Percentiles rank a stretch among this genome's conserved stretches.
These are phyloP conservation scores for Blastobotrys muscicola DNA, from an alignment of 805 yeast species.

Conservation along the genomic window DNA sequence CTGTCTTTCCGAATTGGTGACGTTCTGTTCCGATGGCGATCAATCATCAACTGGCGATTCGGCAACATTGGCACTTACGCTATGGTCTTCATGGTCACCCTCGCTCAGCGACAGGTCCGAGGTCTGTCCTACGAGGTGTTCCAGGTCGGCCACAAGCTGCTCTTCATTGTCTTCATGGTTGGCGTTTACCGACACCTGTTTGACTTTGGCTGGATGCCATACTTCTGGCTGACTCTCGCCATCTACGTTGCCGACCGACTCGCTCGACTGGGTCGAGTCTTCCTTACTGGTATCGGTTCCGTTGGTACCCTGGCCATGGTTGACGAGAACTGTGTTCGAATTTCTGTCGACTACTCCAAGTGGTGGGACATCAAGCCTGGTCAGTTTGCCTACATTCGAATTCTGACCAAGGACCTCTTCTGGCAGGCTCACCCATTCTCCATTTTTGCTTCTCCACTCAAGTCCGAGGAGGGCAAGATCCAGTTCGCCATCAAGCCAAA, in stretches of 20 bases:
- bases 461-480: slow-evolving; percentile 7
- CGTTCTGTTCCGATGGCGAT: slow-evolving; percentile 8
- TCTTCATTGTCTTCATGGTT: slow-evolving; percentile 45
- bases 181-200: slow-evolving; percentile 47
- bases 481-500: slow-evolving; percentile 10
- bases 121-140: slow-evolving; percentile 47
- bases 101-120: slow-evolving; percentile 43
- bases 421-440: slow-evolving; percentile 77
- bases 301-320: slow-evolving; percentile 14
- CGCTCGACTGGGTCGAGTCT: slow-evolving; percentile 43
- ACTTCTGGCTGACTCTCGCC: slow-evolving; percentile 41
- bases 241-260: slow-evolving; percentile 65
- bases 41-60: slow-evolving; percentile 16
- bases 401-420: slow-evolving; percentile 41
- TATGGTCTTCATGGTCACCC: slow-evolving; percentile 36
- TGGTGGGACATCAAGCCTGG: slow-evolving; percentile 46
- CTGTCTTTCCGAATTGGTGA: slow-evolving; percentile 12
- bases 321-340: slow-evolving; percentile 12
- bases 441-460: slow-evolving; percentile 10
- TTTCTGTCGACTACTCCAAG: slow-evolving; percentile 30
- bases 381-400: slow-evolving; percentile 46
- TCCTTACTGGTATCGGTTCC: slow-evolving; percentile 42
- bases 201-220: slow-evolving; percentile 24
- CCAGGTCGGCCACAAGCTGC: slow-evolving; percentile 42
- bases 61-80: slow-evolving; percentile 36